Evolutionary conservation across 176 grass and related monocot species (phyloP).

Genomic region (Triticum turgidum): DNA sequence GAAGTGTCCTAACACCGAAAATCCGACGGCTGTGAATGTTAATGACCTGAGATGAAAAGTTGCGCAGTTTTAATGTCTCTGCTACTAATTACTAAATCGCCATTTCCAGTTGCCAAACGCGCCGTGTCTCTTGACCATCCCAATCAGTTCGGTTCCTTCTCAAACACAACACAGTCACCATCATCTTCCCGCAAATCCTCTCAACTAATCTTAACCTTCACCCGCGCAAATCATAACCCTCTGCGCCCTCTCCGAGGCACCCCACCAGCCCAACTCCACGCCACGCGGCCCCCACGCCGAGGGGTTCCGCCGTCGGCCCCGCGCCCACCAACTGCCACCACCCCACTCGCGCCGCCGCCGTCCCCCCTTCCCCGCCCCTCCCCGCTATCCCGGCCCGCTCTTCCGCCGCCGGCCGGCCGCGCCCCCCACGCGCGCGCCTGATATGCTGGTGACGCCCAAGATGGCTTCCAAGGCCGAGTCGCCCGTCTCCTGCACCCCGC

Average conservation of each 20-base stretch:
- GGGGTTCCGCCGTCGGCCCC: too few relatives aligned
- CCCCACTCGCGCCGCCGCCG: neutral
- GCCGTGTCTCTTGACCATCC: too few relatives aligned
- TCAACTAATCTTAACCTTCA: neutral
- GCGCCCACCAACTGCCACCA: neutral
- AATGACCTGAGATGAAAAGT: too few relatives aligned
- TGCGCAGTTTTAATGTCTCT: too few relatives aligned
- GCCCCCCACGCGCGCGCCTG: neutral
- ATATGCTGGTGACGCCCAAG: slow-evolving; percentile 22
- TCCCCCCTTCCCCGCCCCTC: neutral
- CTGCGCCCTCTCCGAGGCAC: neutral
- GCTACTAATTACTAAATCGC: too few relatives aligned
- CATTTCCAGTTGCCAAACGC: too few relatives aligned
- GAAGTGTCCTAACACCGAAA: too few relatives aligned
- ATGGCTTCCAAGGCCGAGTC: slow-evolving; percentile 38
- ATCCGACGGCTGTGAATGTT: too few relatives aligned
- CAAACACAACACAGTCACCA: too few relatives aligned
- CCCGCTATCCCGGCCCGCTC: neutral
- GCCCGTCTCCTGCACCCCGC: slow-evolving; percentile 24
- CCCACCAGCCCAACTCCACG: neutral
- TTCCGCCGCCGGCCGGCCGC: slow-evolving; percentile 6
- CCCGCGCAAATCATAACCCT: slow-evolving; percentile 20
- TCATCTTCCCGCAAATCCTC: too few relatives aligned
- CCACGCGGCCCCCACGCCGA: neutral
- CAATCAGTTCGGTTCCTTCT: too few relatives aligned